Evolutionary conservation across 73 alveolate species (phyloP).

Genomic region (Paramecium sonneborni): DNA sequence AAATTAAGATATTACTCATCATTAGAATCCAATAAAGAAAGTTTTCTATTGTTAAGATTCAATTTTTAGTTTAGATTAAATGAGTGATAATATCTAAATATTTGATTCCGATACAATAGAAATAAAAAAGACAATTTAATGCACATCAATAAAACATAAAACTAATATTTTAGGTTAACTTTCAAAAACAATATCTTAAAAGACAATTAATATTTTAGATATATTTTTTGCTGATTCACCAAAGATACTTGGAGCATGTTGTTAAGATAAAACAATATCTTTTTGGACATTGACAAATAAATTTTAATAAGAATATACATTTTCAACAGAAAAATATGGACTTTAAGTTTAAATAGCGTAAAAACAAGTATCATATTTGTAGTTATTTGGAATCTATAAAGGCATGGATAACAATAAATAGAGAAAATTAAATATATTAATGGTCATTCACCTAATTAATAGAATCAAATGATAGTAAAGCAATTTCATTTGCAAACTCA

Average conservation of each 20-base stretch:
- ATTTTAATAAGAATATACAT: not conserved
- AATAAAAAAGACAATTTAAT: not conserved
- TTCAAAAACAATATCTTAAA: not conserved
- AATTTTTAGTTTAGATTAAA: not conserved
- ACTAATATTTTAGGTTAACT: not conserved
- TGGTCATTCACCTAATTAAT: slow-evolving; percentile 35
- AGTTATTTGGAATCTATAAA: slow-evolving; percentile 27
- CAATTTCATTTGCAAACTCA: slow-evolving; percentile 1
- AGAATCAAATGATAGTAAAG: slow-evolving; percentile 45
- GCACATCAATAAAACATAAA: slow-evolving; percentile 11
- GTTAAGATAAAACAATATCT: slow-evolving; percentile 22
- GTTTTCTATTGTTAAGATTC: slow-evolving; percentile 27
- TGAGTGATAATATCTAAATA: slow-evolving; percentile 10
- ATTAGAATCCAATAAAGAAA: slow-evolving; percentile 13
- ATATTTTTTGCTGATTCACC: slow-evolving; percentile 1
- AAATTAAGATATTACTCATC: slow-evolving; percentile 1
- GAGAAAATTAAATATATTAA: not conserved
- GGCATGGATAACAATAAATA: slow-evolving; percentile 7
- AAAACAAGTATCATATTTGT: not conserved
- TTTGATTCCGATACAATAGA: not conserved
- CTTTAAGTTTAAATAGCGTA: slow-evolving; percentile 1
- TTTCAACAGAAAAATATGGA: not conserved
- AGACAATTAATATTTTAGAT: not conserved
- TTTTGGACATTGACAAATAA: slow-evolving; percentile 15
- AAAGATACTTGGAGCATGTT: slow-evolving; percentile 29